A percentile compares a stretch with the other conserved stretches of the same genome.
Conservation (phyloP, 192 early-diverging fungal genomes). For the Funneliformis mosseae region DNA sequence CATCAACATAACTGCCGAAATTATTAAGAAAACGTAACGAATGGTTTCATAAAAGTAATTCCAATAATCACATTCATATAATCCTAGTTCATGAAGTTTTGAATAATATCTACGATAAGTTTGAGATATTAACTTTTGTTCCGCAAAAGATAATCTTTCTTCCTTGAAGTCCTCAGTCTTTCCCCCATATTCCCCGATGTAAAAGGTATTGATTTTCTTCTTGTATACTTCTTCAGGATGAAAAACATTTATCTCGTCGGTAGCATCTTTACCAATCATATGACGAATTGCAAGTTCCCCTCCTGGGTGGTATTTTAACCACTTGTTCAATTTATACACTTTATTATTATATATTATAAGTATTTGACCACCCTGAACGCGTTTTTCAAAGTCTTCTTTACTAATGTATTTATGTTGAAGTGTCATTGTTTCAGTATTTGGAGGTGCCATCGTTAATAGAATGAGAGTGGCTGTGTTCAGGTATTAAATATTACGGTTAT, state of each 20-base stretch:
- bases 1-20: conserved; percentile 47
- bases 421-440: conserved; percentile 15
- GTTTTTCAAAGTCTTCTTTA: conserved; percentile 40
- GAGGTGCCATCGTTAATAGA: conserved; percentile 20
- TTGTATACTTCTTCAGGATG: conserved; percentile 84
- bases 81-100: conserved; percentile 60
- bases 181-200: conserved; percentile 67
- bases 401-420: conserved; percentile 35
- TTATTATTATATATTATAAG: conserved; percentile 83
- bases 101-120: conserved; percentile 68
- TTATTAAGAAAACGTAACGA: conserved; percentile 52
- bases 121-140: conserved; percentile 35
- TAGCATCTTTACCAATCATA: conserved; percentile 88
- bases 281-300: conserved; percentile 88
- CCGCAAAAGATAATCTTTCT: conserved; percentile 35
- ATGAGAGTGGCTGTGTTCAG: not conserved
- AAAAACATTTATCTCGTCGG: conserved; percentile 83
- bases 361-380: conserved; percentile 65
- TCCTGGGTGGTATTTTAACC: conserved; percentile 87
- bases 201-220: conserved; percentile 76
- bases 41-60: conserved; percentile 54
- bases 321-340: conserved; percentile 86
- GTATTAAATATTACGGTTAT: too few relatives aligned
- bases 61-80: conserved; percentile 65
- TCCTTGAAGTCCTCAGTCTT: not conserved